phyloP scores from a whole-genome alignment of 2,329 filamentous ascomycete genomes.

The Xylariaceae sp. region DNA sequence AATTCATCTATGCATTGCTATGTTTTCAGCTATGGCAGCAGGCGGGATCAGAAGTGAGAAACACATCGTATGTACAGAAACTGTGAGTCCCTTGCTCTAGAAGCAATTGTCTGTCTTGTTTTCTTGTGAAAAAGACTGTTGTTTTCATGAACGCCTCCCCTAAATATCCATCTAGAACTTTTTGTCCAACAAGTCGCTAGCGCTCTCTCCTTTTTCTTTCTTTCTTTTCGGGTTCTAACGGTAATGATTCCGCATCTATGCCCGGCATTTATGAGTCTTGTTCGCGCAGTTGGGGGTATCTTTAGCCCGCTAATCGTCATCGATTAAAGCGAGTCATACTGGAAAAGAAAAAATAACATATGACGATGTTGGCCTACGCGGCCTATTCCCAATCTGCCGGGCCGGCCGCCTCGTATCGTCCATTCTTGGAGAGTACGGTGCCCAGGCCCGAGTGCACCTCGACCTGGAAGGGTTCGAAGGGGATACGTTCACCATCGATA shows the following conservation, averaged over 20 bases:
- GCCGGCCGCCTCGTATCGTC: conserved; percentile 62
- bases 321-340: background rate
- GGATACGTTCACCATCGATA: conserved; percentile 84
- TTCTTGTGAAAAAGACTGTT: background rate
- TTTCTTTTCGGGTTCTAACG: background rate
- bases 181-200: background rate
- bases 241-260: background rate
- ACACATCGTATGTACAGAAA: background rate
- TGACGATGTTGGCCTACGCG: conserved; percentile 6
- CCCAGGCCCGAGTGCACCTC: conserved; percentile 81
- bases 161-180: background rate
- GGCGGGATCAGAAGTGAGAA: background rate
- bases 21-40: background rate
- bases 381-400: conserved; percentile 46
- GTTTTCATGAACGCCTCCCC: background rate
- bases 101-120: background rate
- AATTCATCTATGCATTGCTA: conserved; percentile 12
- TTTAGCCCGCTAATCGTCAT: conserved; percentile 8
- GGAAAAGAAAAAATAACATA: conserved; percentile 3
- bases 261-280: background rate
- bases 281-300: conserved; percentile 14
- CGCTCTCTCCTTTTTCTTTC: background rate
- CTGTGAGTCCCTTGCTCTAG: background rate
- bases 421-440: conserved; percentile 74
- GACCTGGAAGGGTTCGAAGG: conserved; percentile 85